Percentiles rank a stretch among this genome's conserved stretches.
Evolutionary conservation across 2,329 filamentous ascomycete species (phyloP).

Genomic region (Verticillium klebahnii): DNA sequence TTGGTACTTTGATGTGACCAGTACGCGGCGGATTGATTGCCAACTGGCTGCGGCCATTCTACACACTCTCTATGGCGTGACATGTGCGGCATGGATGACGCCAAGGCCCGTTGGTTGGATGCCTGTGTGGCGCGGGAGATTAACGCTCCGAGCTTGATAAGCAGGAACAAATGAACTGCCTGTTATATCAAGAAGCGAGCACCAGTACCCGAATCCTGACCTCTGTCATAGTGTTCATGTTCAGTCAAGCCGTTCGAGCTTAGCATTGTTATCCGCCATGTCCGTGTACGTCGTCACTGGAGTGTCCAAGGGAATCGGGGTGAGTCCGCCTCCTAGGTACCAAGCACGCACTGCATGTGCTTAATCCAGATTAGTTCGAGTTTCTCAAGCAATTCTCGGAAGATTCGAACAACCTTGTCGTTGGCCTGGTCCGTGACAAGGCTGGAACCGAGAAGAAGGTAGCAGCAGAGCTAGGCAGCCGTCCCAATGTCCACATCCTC

Average conservation of each 20-base stretch:
- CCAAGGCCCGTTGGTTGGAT: neutral
- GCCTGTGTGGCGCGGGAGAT: neutral
- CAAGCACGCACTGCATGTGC: neutral
- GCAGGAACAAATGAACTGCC: neutral
- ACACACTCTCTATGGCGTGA: neutral
- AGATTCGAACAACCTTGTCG: conserved; percentile 32
- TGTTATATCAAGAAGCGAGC: neutral
- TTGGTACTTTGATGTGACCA: too few species aligned
- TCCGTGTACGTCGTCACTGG: conserved; percentile 15
- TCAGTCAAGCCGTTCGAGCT: neutral
- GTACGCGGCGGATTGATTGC: too few species aligned
- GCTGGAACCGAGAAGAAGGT: conserved; percentile 37
- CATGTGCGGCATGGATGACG: neutral
- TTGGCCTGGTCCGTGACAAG: conserved; percentile 45
- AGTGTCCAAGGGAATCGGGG: conserved; percentile 12
- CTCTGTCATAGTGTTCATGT: neutral
- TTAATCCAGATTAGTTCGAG: conserved; percentile 32
- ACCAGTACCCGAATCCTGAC: neutral
- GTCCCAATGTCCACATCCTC: conserved; percentile 33
- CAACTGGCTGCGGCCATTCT: too few species aligned
- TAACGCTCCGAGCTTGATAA: neutral
- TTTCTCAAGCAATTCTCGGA: conserved; percentile 37
- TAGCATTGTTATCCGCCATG: conserved; percentile 4
- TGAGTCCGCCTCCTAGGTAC: conserved; percentile 3
- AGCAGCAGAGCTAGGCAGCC: conserved; percentile 27